Evolutionary conservation across 495 filamentous ascomycete species (phyloP).

Genomic region (Xylaria flabelliformis): DNA sequence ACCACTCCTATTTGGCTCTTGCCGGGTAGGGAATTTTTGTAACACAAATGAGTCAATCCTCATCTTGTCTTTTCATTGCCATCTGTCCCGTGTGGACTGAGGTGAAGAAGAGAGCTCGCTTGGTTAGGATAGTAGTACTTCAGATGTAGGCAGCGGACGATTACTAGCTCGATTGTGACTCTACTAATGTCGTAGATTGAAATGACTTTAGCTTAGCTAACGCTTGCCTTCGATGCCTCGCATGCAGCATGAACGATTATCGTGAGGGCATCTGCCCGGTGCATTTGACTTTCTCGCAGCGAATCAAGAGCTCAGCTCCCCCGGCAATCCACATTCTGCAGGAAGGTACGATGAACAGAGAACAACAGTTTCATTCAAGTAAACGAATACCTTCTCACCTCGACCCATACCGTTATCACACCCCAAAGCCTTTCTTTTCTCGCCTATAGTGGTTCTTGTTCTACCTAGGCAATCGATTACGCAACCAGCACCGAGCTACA

Average conservation of each 20-base stretch:
- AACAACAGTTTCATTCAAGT: no score
- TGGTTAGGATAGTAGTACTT: neutral
- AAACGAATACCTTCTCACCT: no score
- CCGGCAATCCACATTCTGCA: no score
- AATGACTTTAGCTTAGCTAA: neutral
- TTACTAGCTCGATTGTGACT: neutral
- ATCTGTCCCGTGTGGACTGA: constrained; percentile 32
- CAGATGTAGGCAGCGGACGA: neutral
- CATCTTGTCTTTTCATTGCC: constrained; percentile 34
- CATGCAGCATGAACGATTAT: neutral
- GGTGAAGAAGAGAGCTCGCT: constrained; percentile 28
- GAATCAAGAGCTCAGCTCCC: no score
- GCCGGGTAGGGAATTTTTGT: constrained; percentile 54
- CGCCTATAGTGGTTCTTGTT: no score
- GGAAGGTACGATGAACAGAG: neutral
- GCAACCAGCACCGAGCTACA: no score
- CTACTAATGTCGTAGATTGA: neutral
- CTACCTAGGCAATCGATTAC: no score
- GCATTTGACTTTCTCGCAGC: no score
- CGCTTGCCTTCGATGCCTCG: neutral
- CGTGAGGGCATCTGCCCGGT: neutral
- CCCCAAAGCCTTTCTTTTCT: no score
- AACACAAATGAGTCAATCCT: constrained; percentile 28
- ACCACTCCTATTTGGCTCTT: constrained; percentile 49
- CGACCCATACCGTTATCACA: no score